Evolutionary conservation across 106 monocot species (phyloP).

Genomic region (Apostasia shenzhenica): DNA sequence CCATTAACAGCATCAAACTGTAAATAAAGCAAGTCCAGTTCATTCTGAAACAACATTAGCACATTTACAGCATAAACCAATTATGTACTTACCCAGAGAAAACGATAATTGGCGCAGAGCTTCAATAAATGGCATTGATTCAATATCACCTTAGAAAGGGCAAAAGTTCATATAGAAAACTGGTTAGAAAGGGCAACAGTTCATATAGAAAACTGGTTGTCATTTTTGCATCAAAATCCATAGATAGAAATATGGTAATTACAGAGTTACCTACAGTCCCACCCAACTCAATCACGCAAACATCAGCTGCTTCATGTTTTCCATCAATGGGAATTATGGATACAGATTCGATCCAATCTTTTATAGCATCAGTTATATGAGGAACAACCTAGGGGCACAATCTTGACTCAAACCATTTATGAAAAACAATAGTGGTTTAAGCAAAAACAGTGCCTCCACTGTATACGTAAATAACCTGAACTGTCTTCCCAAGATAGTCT

Average conservation of each 20-base stretch:
- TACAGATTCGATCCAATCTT: conserved; percentile 68
- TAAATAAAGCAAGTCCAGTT: no score
- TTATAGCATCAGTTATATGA: conserved; percentile 78
- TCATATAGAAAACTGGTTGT: no score
- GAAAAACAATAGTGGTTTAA: background rate
- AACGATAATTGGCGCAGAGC: conserved; percentile 77
- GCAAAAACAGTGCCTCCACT: background rate
- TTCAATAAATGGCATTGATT: conserved; percentile 88
- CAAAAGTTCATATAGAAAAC: background rate
- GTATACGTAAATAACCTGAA: conserved; percentile 43
- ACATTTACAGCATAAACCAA: background rate
- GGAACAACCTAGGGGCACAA: conserved; percentile 48
- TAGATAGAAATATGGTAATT: background rate
- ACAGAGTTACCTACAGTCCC: conserved; percentile 63
- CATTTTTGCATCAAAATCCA: no score
- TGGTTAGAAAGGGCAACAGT: background rate
- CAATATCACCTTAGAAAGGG: conserved; percentile 57
- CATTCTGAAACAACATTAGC: no score
- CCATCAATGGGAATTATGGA: conserved; percentile 63
- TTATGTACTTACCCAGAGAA: conserved; percentile 50
- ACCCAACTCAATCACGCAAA: conserved; percentile 80
- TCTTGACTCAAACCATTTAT: no score
- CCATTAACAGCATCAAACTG: no score
- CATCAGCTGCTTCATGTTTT: conserved; percentile 52
- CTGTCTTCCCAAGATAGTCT: conserved; percentile 89